Conservation (phyloP, 2,329 filamentous ascomycete species). For the Fusarium sp. region DNA sequence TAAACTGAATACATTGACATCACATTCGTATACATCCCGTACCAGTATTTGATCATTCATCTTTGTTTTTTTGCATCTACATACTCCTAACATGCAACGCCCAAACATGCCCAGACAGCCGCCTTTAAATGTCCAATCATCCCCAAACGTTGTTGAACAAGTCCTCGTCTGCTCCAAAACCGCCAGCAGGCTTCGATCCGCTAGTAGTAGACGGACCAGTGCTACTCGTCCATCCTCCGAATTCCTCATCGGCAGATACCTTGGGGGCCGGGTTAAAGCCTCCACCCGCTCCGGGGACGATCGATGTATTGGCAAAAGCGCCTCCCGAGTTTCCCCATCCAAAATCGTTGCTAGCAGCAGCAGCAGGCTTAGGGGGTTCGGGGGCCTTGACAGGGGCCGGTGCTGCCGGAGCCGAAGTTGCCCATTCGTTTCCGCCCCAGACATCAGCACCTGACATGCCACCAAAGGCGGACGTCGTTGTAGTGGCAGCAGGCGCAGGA, state of each 20-base stretch:
- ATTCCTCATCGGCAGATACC: constrained; percentile 90
- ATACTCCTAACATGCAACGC: constrained; percentile 49
- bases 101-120: constrained; percentile 42
- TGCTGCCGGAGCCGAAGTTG: constrained; percentile 55
- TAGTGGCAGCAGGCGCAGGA: constrained; percentile 49
- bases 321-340: constrained; percentile 60
- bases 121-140: constrained; percentile 51
- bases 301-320: constrained; percentile 65
- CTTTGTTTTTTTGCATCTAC: constrained; percentile 45
- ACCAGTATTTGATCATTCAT: constrained; percentile 27
- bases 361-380: constrained; percentile 53
- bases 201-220: constrained; percentile 54
- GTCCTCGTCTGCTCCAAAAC: constrained; percentile 77
- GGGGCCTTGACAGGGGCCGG: constrained; percentile 66
- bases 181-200: constrained; percentile 61
- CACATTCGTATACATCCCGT: constrained; percentile 4
- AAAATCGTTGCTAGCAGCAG: constrained; percentile 64
- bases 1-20: constrained; percentile 34
- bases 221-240: constrained; percentile 91
- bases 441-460: constrained; percentile 68
- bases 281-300: constrained; percentile 68
- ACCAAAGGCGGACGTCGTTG: constrained; percentile 48
- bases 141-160: constrained; percentile 97
- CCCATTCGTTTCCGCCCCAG: constrained; percentile 90
- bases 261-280: constrained; percentile 71